Evolutionary conservation across 78 protist species (phyloP).

Genomic region (Speleostelium caveatum): DNA sequence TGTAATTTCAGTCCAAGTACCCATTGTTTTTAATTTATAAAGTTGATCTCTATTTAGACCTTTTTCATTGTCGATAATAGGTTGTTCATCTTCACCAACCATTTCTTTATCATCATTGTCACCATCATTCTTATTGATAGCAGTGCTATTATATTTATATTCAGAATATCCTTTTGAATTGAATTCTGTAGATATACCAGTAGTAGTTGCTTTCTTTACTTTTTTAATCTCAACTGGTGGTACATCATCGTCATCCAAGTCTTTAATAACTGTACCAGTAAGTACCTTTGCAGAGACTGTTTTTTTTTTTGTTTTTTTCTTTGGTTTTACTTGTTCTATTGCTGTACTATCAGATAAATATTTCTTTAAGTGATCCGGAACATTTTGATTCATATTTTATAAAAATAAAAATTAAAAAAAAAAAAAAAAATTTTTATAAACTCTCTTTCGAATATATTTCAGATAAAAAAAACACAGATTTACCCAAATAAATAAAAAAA

Average conservation of each 20-base stretch:
- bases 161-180: not conserved
- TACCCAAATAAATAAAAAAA: too few relatives aligned
- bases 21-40: too few relatives aligned
- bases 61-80: too few relatives aligned
- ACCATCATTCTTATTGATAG: too few relatives aligned
- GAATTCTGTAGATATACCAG: not conserved
- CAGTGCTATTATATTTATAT: not conserved
- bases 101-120: not conserved
- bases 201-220: not conserved
- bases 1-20: not conserved
- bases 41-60: too few relatives aligned
- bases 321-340: not conserved
- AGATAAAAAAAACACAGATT: too few relatives aligned
- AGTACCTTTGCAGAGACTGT: not conserved
- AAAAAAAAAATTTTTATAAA: too few relatives aligned
- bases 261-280: not conserved
- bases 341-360: slow-evolving; percentile 12
- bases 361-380: slow-evolving; percentile 47
- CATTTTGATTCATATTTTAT: too few relatives aligned
- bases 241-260: slow-evolving; percentile 1
- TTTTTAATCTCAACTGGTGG: not conserved
- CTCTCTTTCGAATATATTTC: too few relatives aligned
- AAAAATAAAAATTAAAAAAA: too few relatives aligned
- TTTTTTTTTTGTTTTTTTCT: slow-evolving; percentile 24
- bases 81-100: slow-evolving; percentile 29